Conservation (phyloP, 768 basidiomycete genomes). For the Rhizopogon salebrosus region DNA sequence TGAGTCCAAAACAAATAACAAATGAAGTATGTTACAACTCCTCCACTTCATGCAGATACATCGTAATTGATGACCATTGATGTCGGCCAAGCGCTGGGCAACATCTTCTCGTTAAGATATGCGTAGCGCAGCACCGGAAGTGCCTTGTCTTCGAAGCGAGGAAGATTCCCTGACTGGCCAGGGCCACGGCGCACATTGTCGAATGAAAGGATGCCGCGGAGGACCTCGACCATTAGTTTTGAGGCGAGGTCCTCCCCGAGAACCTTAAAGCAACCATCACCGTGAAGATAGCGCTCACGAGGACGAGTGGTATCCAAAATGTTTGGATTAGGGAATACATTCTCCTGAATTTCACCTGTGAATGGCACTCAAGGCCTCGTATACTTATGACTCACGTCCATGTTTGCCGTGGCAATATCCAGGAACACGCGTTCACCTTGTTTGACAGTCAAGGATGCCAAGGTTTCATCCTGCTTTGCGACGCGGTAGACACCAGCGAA, state of each 20-base stretch:
- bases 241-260: conserved; percentile 50
- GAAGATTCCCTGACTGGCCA: conserved; percentile 59
- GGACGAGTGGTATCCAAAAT: conserved; percentile 40
- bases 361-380: background rate
- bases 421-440: conserved; percentile 57
- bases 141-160: conserved; percentile 46
- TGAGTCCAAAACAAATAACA: background rate
- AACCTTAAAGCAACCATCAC: conserved; percentile 45
- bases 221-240: conserved; percentile 54
- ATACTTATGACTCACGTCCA: conserved; percentile 42
- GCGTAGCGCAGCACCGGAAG: conserved; percentile 45
- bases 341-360: conserved; percentile 29
- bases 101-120: conserved; percentile 49
- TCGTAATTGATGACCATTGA: conserved; percentile 52
- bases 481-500: conserved; percentile 65
- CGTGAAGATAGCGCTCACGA: conserved; percentile 41
- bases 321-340: conserved; percentile 46
- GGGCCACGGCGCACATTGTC: conserved; percentile 61
- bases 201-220: conserved; percentile 58
- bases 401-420: conserved; percentile 51
- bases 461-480: conserved; percentile 38
- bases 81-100: conserved; percentile 62
- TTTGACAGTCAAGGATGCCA: conserved; percentile 38
- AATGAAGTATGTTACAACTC: background rate
- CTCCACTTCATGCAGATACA: conserved; percentile 13